Evolutionary conservation across 768 basidiomycete genomes (phyloP), one percentile per base, ranked within the genome.

Genomic region (Lentinula raphanica): DNA sequence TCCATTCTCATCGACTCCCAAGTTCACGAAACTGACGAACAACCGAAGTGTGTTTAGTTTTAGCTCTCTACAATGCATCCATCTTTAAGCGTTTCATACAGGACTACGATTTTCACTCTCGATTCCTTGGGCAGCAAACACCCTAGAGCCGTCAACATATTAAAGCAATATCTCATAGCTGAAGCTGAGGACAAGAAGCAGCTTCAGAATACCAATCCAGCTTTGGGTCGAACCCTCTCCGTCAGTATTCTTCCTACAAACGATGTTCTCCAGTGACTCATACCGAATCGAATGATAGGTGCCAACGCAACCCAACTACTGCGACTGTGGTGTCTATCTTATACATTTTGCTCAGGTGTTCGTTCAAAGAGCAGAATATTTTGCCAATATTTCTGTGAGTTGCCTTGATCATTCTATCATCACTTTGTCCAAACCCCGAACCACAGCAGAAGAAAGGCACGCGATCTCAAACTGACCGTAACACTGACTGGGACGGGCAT

Each of bases 311-410:
- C 84, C 85, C 15, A 98, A 98, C 67, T 91, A 77, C 62, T 91
- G 87, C 66, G 95, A 98, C 69, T 99, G 97, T 63, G 97, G 97
- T 5, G 68, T 97, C 28, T 99, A 92, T 69, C 78, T 98, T 12
- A 75, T 98, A 11, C 94, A 98, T 66, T 92, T 92, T 51, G 89
- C 87, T 7, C 76, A 85, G 63, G 83, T 82, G 0, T 91, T 98
- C 66, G 82, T 97, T 70, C 72, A 67, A 7, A 72, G 88, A 54
- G 88, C 92, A 0, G 65, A 69, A 0, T 66, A 71, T 17, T 82
- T 86, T 58, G 74, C 77, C 54, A 62, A 75, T 8, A 70, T 78
- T 31, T 86, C 92, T 48, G 66, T 76, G 42, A 69, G 71, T 58
- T 60, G 79, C 79, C 64, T 29, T 72, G 67, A 29, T 42, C 25